Evolutionary conservation across 345 rosid species (phyloP).

Genomic region (Combretum micranthum): DNA sequence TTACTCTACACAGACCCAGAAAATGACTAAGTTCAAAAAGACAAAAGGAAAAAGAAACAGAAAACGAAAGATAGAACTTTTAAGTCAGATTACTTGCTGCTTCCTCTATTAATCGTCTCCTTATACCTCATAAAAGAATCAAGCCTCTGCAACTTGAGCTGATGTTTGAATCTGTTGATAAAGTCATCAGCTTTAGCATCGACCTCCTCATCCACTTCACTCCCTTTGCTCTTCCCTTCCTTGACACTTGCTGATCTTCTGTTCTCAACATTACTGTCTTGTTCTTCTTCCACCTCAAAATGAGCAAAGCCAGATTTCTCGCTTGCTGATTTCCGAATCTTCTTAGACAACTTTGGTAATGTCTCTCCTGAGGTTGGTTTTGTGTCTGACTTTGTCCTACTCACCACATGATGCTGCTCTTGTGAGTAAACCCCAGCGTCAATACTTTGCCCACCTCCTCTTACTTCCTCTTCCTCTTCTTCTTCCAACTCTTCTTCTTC

Average conservation of each 20-base stretch:
- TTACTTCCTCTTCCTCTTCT: constrained; percentile 15
- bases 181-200: constrained; percentile 82
- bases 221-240: constrained; percentile 26
- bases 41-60: too few species aligned
- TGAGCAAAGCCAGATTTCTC: constrained; percentile 51
- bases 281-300: constrained; percentile 48
- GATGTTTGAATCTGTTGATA: constrained; percentile 64
- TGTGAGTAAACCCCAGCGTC: constrained; percentile 52
- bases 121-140: constrained; percentile 58
- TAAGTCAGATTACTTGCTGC: not conserved
- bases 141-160: constrained; percentile 60
- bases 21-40: too few species aligned
- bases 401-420: constrained; percentile 20
- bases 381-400: constrained; percentile 52
- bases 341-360: constrained; percentile 49
- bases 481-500: constrained; percentile 4
- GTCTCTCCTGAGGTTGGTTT: constrained; percentile 45
- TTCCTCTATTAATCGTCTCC: constrained; percentile 38
- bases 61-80: too few species aligned
- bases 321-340: constrained; percentile 86
- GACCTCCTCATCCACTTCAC: constrained; percentile 51
- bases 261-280: constrained; percentile 36
- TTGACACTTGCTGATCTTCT: constrained; percentile 55
- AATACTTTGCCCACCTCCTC: constrained; percentile 22
- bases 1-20: too few species aligned